Evolutionary conservation across 78 protist genomes (phyloP).

Genomic region (Dictyostelium purpureum): DNA sequence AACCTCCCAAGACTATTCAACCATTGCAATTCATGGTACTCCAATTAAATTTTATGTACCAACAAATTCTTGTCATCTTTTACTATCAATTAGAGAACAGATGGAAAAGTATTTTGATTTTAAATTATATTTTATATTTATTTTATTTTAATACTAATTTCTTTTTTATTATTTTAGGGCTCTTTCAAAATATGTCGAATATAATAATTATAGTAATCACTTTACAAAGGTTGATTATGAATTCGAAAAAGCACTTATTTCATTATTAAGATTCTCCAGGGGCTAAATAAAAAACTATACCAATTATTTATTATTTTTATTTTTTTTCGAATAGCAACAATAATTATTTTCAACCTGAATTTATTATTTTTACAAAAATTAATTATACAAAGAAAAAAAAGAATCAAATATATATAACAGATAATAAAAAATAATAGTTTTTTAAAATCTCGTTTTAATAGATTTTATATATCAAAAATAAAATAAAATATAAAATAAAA

Average conservation of each 20-base stretch:
- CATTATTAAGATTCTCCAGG: neutral
- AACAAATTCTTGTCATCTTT: neutral
- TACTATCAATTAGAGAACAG: constrained; percentile 4
- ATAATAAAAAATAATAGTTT: no score
- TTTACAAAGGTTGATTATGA: constrained; percentile 9
- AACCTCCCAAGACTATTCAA: neutral
- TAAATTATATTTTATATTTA: neutral
- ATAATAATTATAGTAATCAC: neutral
- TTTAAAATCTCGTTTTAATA: no score
- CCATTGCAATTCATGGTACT: neutral
- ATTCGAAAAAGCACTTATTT: neutral
- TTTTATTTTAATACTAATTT: neutral
- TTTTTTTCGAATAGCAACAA: no score
- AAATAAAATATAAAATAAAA: no score
- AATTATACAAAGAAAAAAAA: no score
- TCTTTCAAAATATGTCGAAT: neutral
- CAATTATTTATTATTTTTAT: no score
- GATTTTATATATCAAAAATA: no score
- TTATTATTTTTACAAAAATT: no score
- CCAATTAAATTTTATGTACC: constrained; percentile 23
- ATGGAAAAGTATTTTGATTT: neutral
- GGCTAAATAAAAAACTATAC: no score
- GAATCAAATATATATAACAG: no score
- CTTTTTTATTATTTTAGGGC: neutral
- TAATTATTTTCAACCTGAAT: no score